Base-by-base conservation (phyloP, 225 moss, liverwort and hornwort genomes). In the Pseudisothecium myosuroides region DNA sequence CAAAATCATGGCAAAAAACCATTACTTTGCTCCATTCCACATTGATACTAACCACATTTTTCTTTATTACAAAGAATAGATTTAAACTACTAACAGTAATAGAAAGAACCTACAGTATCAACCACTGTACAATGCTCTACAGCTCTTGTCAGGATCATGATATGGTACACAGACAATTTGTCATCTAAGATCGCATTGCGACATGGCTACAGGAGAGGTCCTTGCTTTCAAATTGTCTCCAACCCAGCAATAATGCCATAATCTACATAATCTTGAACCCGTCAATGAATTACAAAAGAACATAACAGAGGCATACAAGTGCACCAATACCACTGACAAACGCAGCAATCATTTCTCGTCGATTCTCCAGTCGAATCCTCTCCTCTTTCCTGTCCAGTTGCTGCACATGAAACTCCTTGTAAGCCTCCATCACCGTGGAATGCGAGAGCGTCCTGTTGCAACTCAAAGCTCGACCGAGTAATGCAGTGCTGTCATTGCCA, bases 401-500 rank as follows among this genome's bases (percentile, higher is more conserved):
- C 29, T 76, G 39, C 41, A 5, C 23, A 1, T 41, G 52, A 32
- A 92, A 92, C 11, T 82, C 91, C 20, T 93, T 91, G 77, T 96
- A 96, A 1, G 94, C 91, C 18, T 82, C 85, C 71, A 85, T 31
- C 12, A 92, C 90, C 1, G 75, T 84, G 20, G 78, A 43, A 75
- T 94, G 89, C 11, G 54, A 87, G 55, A 88, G 84, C 9, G 94
- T 96, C 76, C 94, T 88, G 18, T 82, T 68, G 60, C 93, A 95
- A 11, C 89, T 88, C 83, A 95, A 69, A 2, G 94, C 93, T 41
- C 79, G 76, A 71, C 89, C 93, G 1, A 98, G 91, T 52, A 94
- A 89, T 1, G 86, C 89, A 2, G 96, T 62, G 45, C 94, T 94
- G 39, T 96, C 94, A 82, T 81, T 91, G 37, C 96, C 98, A 15